Conservation (phyloP, 2,329 filamentous ascomycete species). For the Apiospora koreana region DNA sequence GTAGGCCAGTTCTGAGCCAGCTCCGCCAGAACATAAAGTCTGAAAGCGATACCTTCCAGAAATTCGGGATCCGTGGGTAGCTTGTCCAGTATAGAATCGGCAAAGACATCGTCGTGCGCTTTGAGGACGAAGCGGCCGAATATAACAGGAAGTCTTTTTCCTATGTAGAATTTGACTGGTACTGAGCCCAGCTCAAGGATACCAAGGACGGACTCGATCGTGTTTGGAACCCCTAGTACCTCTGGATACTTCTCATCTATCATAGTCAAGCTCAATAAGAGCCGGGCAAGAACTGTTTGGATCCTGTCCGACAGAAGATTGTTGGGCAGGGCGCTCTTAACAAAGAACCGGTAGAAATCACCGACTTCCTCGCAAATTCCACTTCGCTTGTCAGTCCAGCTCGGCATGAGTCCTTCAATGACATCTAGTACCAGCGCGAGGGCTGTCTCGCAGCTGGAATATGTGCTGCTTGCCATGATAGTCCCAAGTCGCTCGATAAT, state of each 20-base stretch:
- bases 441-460: slow-evolving; percentile 74
- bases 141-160: slow-evolving; percentile 67
- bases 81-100: slow-evolving; percentile 72
- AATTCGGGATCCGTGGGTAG: slow-evolving; percentile 74
- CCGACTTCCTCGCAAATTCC: slow-evolving; percentile 66
- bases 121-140: slow-evolving; percentile 83
- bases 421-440: slow-evolving; percentile 68
- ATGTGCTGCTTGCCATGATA: slow-evolving; percentile 58
- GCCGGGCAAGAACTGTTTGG: slow-evolving; percentile 64
- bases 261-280: slow-evolving; percentile 72
- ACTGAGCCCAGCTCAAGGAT: slow-evolving; percentile 69
- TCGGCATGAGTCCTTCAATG: slow-evolving; percentile 61
- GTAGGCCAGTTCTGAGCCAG: slow-evolving; percentile 85
- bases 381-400: slow-evolving; percentile 63
- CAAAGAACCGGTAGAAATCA: slow-evolving; percentile 79
- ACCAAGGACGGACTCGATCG: slow-evolving; percentile 71
- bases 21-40: slow-evolving; percentile 73
- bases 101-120: slow-evolving; percentile 79
- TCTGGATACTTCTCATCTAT: slow-evolving; percentile 67
- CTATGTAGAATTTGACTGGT: slow-evolving; percentile 74
- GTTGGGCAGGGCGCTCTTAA: slow-evolving; percentile 65
- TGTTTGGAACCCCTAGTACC: slow-evolving; percentile 56
- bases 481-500: slow-evolving; percentile 53
- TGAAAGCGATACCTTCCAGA: slow-evolving; percentile 81
- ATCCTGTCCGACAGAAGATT: slow-evolving; percentile 70